Conservation (phyloP, 2,329 filamentous ascomycete species). For the Ceratocystis cacaofunesta region DNA sequence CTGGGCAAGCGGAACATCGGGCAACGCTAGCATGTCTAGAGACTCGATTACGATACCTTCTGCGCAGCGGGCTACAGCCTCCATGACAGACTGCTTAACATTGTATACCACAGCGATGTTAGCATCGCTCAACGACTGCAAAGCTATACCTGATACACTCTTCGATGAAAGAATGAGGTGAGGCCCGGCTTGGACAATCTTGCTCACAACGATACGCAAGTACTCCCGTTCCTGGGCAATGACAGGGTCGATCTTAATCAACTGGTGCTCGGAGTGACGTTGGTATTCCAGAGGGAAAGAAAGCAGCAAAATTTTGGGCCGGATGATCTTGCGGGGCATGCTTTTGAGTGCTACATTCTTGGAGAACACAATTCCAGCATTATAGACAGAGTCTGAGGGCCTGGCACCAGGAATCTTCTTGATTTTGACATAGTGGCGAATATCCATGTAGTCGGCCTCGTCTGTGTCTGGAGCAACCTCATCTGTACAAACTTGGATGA, state of each 20-base stretch:
- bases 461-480: constrained; percentile 90
- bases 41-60: constrained; percentile 89
- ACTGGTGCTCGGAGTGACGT: constrained; percentile 66
- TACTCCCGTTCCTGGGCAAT: constrained; percentile 96
- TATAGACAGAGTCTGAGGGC: constrained; percentile 85
- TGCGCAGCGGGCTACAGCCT: constrained; percentile 83
- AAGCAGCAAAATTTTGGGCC: constrained; percentile 79
- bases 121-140: constrained; percentile 75
- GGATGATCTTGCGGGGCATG: constrained; percentile 75
- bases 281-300: constrained; percentile 95
- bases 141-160: constrained; percentile 76
- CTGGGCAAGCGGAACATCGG: constrained; percentile 58
- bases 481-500: constrained; percentile 78
- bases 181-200: constrained; percentile 73
- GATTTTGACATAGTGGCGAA: constrained; percentile 90
- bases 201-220: constrained; percentile 74
- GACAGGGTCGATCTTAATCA: constrained; percentile 95
- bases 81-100: constrained; percentile 88
- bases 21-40: constrained; percentile 72
- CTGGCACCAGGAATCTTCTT: constrained; percentile 89
- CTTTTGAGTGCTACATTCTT: constrained; percentile 94
- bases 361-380: constrained; percentile 91
- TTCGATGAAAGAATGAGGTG: constrained; percentile 84
- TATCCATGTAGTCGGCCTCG: constrained; percentile 86
- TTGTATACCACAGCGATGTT: constrained; percentile 92